These are phyloP conservation scores for Ophiostoma populinum DNA, from an alignment of 2,329 filamentous ascomycete species.

Conservation along the genomic window DNA sequence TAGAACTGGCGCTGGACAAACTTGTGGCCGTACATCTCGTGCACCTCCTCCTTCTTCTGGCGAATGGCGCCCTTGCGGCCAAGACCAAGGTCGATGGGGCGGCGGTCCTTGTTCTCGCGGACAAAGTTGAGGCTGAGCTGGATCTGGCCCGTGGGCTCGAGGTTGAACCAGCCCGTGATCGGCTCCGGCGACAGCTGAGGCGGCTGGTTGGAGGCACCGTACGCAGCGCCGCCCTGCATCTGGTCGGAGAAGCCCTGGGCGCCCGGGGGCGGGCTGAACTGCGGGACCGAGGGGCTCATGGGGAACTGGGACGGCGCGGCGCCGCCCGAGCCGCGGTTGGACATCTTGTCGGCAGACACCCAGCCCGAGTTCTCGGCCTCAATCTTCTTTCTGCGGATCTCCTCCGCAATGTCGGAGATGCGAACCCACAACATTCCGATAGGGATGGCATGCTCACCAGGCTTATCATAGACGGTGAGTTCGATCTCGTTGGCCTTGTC, in stretches of 20 bases:
- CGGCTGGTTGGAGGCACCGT: slow-evolving; percentile 17
- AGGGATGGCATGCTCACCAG: slow-evolving; percentile 73
- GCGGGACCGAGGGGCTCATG: slow-evolving; percentile 29
- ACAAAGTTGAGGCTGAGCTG: slow-evolving; percentile 82
- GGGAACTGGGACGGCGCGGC: slow-evolving; percentile 38
- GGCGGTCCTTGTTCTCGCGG: slow-evolving; percentile 73
- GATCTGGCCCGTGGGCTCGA: slow-evolving; percentile 86
- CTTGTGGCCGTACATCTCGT: slow-evolving; percentile 98
- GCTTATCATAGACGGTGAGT: slow-evolving; percentile 92
- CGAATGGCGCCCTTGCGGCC: slow-evolving; percentile 91
- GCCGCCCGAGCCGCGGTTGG: too few species aligned
- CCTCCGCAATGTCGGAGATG: slow-evolving; percentile 92
- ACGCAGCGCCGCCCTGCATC: slow-evolving; percentile 13
- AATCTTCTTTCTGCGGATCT: slow-evolving; percentile 93
- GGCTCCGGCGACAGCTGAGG: slow-evolving; percentile 38
- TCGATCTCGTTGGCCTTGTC: slow-evolving; percentile 99
- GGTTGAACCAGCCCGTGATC: slow-evolving; percentile 91
- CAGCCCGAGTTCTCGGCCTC: slow-evolving; percentile 89
- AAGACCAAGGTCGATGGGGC: slow-evolving; percentile 73
- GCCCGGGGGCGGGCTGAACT: slow-evolving; percentile 27
- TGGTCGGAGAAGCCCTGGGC: slow-evolving; percentile 19
- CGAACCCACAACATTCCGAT: slow-evolving; percentile 93
- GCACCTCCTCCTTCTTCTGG: slow-evolving; percentile 93
- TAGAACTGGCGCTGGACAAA: slow-evolving; percentile 98
- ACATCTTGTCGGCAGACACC: slow-evolving; percentile 93